Evolutionary conservation across 129 eudicot genomes (phyloP), one percentile per base, ranked within the genome.

Genomic region (Cynara cardunculus): DNA sequence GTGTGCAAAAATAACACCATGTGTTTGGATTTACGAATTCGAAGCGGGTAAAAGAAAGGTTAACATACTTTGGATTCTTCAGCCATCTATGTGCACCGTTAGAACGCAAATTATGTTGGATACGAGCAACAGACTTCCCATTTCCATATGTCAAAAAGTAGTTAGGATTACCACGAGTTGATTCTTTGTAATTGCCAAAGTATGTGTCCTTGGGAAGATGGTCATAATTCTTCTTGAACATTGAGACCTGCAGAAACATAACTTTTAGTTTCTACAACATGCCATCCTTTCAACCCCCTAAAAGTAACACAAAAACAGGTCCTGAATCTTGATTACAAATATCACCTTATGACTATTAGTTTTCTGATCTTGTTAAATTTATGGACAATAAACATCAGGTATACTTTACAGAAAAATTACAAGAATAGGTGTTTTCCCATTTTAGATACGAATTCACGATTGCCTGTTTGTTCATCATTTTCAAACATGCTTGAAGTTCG

Each of bases 51-150:
- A 49, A 64, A 37, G 35, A 71, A 61, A 71, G 3, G 19, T 12
- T 16, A 56, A n/a, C 90, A 76, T 91, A 92, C 99, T 84, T 88
- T 73, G 97, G 97, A 14, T 85, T 78, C 78, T 89, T 95, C 99
- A 85, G 97, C 99, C 97, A 92, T 92, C 97, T 84, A 80, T 92
- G 97, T 65, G 97, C 99, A 72, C 99, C 99, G 87, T 95, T 95
- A 34, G 99, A 97, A 44, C 97, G 99, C 78, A 95, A 92, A 90
- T 90, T 94, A 76, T 92, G 91, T 84, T 88, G 92, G 26, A 95
- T 68, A 26, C 99, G 90, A 71, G 99, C 99, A 78, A 91, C 96
- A 4, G 97, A 83, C 83, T 93, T 95, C 75, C 99, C 99, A 79
- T 95, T 95, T 77, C 97, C 99, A 80, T 95, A 95, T 31, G 99